A percentile compares a stretch with the other conserved stretches of the same genome.
Evolutionary conservation across 805 yeast genomes (phyloP).

Genomic region (Pachysolen tannophilus): DNA sequence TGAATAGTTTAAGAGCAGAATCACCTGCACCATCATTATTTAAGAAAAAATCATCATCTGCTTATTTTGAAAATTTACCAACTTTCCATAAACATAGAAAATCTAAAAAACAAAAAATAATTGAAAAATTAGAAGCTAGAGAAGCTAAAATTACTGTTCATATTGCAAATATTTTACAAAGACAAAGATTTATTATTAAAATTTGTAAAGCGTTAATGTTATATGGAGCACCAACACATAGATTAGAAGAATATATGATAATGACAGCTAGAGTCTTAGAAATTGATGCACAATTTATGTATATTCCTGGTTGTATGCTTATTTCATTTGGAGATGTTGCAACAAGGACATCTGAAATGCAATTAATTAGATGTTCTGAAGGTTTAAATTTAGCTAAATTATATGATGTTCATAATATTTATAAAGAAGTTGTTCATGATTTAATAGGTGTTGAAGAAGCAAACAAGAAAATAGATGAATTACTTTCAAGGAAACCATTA

Average conservation of each 20-base stretch:
- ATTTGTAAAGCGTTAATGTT: conserved; percentile 77
- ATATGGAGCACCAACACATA: conserved; percentile 84
- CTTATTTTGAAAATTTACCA: conserved; percentile 1
- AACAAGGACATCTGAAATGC: conserved; percentile 83
- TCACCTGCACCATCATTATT: no score
- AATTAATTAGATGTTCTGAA: conserved; percentile 66
- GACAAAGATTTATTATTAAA: conserved; percentile 68
- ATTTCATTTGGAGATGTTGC: conserved; percentile 80
- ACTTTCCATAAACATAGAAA: conserved; percentile 8
- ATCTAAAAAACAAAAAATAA: conserved; percentile 12
- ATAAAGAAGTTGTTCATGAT: conserved; percentile 76
- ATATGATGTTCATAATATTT: conserved; percentile 63
- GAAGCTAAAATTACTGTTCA: conserved; percentile 72
- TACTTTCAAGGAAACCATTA: conserved; percentile 43
- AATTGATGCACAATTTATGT: conserved; percentile 77
- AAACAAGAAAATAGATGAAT: conserved; percentile 49
- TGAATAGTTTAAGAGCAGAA: no score
- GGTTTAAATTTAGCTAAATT: conserved; percentile 68
- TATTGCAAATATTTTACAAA: conserved; percentile 67
- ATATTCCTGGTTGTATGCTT: conserved; percentile 84
- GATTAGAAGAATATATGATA: conserved; percentile 76
- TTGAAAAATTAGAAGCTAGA: conserved; percentile 28
- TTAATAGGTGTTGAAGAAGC: conserved; percentile 74
- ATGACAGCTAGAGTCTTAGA: conserved; percentile 80
- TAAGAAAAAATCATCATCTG: no score